These are phyloP conservation scores for Orbilia ellipsospora DNA, from an alignment of 2,329 filamentous ascomycete species.

Conservation along the genomic window DNA sequence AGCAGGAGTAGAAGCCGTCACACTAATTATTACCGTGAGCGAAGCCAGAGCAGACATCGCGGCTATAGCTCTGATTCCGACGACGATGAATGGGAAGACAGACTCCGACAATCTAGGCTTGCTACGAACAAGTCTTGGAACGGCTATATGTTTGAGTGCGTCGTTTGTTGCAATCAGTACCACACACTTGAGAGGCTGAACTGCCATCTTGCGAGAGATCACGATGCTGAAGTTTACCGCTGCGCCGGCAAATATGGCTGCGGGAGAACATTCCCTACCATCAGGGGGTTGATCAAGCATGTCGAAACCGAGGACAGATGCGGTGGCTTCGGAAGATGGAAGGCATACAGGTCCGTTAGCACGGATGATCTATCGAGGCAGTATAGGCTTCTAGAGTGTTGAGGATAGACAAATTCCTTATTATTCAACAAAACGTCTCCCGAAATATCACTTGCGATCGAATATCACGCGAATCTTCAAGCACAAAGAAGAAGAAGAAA, in stretches of 20 bases:
- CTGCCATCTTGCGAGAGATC: conserved; percentile 41
- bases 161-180: conserved; percentile 48
- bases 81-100: conserved; percentile 49
- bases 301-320: conserved; percentile 51
- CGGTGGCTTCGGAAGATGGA: conserved; percentile 44
- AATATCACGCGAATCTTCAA: background rate
- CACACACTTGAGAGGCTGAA: conserved; percentile 45
- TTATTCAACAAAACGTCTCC: background rate
- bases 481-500: conserved; percentile 5
- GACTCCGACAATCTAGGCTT: conserved; percentile 40
- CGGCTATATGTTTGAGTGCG: conserved; percentile 49
- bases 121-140: conserved; percentile 51
- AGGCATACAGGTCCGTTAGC: conserved; percentile 31
- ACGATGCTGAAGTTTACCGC: conserved; percentile 41
- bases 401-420: background rate
- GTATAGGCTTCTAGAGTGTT: conserved; percentile 48
- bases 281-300: conserved; percentile 44
- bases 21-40: conserved; percentile 36
- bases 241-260: conserved; percentile 43
- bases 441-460: background rate
- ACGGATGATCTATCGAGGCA: conserved; percentile 43
- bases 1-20: conserved; percentile 44
- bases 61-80: conserved; percentile 32
- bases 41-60: conserved; percentile 47
- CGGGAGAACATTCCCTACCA: conserved; percentile 32